Conservation (phyloP, 1,139 yeast genomes). For the Yamadazyma dushanensis region DNA sequence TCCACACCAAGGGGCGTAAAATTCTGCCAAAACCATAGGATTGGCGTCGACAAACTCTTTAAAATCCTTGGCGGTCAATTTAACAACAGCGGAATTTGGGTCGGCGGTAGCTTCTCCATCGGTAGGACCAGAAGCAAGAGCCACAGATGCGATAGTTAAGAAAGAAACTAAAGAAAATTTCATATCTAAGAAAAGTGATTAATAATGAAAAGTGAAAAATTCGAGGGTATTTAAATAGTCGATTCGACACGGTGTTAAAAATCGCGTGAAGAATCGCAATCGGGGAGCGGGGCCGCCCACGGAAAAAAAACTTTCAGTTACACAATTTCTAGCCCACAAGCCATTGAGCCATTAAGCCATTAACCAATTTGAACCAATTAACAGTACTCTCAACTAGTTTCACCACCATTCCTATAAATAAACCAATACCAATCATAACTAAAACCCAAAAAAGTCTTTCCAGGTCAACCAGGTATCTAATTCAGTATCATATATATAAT, state of each 20-base stretch:
- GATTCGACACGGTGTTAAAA: constrained; percentile 1
- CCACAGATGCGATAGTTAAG: constrained; percentile 42
- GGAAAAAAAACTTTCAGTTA: too few relatives aligned
- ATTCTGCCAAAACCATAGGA: constrained; percentile 87
- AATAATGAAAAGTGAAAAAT: not conserved
- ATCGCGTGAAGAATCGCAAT: not conserved
- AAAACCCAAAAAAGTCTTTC: constrained; percentile 43
- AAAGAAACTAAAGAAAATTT: constrained; percentile 43
- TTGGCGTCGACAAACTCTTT: constrained; percentile 65
- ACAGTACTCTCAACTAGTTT: too few relatives aligned
- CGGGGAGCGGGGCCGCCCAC: too few relatives aligned
- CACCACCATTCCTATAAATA: not conserved
- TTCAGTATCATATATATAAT: constrained; percentile 64
- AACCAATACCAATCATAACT: constrained; percentile 3
- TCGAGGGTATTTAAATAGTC: not conserved
- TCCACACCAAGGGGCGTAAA: constrained; percentile 99
- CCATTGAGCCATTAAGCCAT: too few relatives aligned
- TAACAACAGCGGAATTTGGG: constrained; percentile 84
- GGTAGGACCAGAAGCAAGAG: constrained; percentile 42
- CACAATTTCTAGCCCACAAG: too few relatives aligned
- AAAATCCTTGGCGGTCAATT: constrained; percentile 63
- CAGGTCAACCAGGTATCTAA: constrained; percentile 43
- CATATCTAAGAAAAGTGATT: constrained; percentile 29
- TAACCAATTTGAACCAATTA: too few relatives aligned
- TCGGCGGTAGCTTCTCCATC: constrained; percentile 70